phyloP scores from a whole-genome alignment of 1,284 basidiomycete species.

The Tausonia pullulans region DNA sequence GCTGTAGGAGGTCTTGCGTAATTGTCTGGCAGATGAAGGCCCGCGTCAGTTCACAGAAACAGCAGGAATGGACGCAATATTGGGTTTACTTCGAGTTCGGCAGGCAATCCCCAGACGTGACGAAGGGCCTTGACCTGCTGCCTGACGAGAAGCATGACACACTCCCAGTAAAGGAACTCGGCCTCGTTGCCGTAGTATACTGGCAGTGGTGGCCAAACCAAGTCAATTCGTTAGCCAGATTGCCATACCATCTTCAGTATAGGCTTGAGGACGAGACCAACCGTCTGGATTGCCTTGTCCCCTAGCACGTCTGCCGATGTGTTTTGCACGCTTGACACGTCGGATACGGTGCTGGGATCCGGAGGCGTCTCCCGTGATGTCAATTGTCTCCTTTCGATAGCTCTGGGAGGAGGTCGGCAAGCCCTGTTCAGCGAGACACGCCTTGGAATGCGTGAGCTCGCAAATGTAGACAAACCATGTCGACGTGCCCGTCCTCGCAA shows the following conservation, averaged over 20 bases:
- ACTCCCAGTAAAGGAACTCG: slow-evolving; percentile 65
- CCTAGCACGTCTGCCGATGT: slow-evolving; percentile 49
- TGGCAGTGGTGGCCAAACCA: slow-evolving; percentile 28
- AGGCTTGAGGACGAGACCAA: neutral
- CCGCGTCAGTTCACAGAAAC: neutral
- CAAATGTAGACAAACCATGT: slow-evolving; percentile 6
- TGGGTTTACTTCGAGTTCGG: slow-evolving; percentile 59
- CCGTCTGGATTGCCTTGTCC: neutral
- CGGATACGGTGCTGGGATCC: slow-evolving; percentile 32
- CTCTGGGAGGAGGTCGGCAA: slow-evolving; percentile 38
- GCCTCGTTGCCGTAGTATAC: slow-evolving; percentile 70
- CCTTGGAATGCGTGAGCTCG: neutral
- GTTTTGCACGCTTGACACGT: neutral
- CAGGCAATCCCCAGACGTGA: slow-evolving; percentile 56
- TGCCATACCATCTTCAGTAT: slow-evolving; percentile 16
- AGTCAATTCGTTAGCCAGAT: slow-evolving; percentile 26
- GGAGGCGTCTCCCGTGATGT: slow-evolving; percentile 47
- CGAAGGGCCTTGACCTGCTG: slow-evolving; percentile 57
- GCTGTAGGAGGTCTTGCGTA: slow-evolving; percentile 44
- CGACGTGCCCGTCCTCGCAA: slow-evolving; percentile 18
- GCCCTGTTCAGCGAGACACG: neutral
- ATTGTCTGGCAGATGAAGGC: neutral
- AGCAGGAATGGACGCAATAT: neutral
- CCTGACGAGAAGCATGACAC: slow-evolving; percentile 63
- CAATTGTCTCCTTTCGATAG: slow-evolving; percentile 58